Conservation (phyloP, 108 stramenopile species). For the Tribonema minus region DNA sequence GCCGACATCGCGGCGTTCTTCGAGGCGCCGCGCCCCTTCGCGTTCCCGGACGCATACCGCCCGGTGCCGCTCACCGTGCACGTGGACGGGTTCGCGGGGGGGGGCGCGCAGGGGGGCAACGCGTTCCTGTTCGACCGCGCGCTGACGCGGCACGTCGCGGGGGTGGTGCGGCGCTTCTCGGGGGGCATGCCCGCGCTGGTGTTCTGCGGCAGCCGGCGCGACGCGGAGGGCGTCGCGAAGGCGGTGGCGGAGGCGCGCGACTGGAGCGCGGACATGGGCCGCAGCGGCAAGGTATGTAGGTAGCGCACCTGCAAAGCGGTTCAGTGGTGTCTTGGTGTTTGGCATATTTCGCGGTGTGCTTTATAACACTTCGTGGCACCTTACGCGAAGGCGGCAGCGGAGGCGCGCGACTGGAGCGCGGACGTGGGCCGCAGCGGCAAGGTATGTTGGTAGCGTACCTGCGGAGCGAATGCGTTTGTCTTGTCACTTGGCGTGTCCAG, state of each 20-base stretch:
- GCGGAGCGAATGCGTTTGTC: too few relatives aligned
- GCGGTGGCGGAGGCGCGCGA: slow-evolving; percentile 55
- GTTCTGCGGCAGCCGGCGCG: slow-evolving; percentile 89
- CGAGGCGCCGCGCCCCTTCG: slow-evolving; percentile 64
- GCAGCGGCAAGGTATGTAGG: too few relatives aligned
- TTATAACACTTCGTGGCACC: too few relatives aligned
- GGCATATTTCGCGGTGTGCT: too few relatives aligned
- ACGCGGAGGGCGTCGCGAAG: slow-evolving; percentile 69
- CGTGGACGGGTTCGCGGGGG: slow-evolving; percentile 43
- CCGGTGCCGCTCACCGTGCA: slow-evolving; percentile 73
- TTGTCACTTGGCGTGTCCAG: too few relatives aligned
- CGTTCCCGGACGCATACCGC: slow-evolving; percentile 77
- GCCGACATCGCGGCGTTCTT: slow-evolving; percentile 77
- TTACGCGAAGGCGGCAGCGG: too few relatives aligned
- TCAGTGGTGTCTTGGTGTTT: too few relatives aligned
- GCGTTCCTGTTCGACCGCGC: slow-evolving; percentile 76
- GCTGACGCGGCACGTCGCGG: slow-evolving; percentile 68
- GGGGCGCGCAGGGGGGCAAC: slow-evolving; percentile 68
- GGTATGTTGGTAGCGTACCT: too few relatives aligned
- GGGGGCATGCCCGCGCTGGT: slow-evolving; percentile 76
- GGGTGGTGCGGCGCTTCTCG: slow-evolving; percentile 63
- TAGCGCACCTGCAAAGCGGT: too few relatives aligned
- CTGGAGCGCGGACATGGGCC: too few relatives aligned
- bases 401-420: too few relatives aligned
- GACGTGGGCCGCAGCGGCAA: too few relatives aligned